Conservation (phyloP, 768 basidiomycete species). For the Imleria badia region DNA sequence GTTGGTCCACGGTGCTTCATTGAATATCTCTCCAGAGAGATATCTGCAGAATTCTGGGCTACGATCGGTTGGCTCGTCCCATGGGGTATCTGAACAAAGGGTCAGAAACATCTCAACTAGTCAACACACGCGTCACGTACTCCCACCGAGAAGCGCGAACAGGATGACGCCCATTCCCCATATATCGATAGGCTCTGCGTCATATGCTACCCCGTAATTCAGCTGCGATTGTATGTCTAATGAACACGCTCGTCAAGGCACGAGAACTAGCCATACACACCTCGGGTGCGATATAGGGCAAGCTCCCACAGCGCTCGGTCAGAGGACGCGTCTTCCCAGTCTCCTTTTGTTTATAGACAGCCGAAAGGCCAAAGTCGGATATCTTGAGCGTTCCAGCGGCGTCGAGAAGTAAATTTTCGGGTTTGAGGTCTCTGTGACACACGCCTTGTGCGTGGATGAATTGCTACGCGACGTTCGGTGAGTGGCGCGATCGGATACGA, state of each 20-base stretch:
- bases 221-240: conserved; percentile 44
- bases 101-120: background rate
- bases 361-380: conserved; percentile 92
- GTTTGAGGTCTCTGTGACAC: conserved; percentile 95
- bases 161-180: conserved; percentile 97
- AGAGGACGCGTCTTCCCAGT: conserved; percentile 73
- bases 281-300: conserved; percentile 95
- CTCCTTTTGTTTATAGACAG: conserved; percentile 84
- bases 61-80: conserved; percentile 87
- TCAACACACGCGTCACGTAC: conserved; percentile 45
- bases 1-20: conserved; percentile 76
- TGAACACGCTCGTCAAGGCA: background rate
- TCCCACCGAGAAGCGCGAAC: conserved; percentile 87
- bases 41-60: conserved; percentile 83
- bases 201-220: conserved; percentile 63
- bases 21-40: conserved; percentile 68
- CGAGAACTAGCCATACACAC: conserved; percentile 40
- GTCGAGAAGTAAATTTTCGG: conserved; percentile 91
- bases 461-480: conserved; percentile 41
- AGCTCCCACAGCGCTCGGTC: conserved; percentile 83
- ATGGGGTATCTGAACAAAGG: conserved; percentile 77
- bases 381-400: conserved; percentile 85
- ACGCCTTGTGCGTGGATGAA: conserved; percentile 90
- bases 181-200: conserved; percentile 91
- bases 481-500: background rate